Evolutionary conservation across 2,329 filamentous ascomycete species (phyloP), one percentile per base, ranked within the genome.

Genomic region (Berkeleyomyces rouxiae): DNA sequence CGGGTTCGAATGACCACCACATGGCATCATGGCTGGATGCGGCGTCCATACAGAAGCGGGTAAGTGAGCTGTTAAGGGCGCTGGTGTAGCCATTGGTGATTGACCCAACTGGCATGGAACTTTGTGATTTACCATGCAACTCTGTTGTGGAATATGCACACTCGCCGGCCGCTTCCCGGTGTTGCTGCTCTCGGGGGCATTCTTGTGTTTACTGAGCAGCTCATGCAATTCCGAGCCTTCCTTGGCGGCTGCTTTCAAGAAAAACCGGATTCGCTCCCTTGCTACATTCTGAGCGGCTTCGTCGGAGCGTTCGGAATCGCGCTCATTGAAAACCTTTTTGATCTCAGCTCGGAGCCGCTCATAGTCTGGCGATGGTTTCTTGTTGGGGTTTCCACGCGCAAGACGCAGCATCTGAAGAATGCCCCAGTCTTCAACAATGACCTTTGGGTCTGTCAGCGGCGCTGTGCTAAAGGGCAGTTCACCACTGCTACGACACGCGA

Each of bases 271-370:
- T 0, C 70, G 66, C 4, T 68, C 67, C 2, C 63, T 59, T 3
- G 67, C 69, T 11, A 69, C 69, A 13, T 64, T 58, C 11, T 67
- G 44, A 1, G 58, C 65, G 33, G 33, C 70, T 61, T 61, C 65
- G 23, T 47, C 68, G 33, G 66, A 66, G 46, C 31, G 69, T 66
- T 65, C 61, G 1, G 44, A 47, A 23, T 76, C 73, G 1, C 75
- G 74, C 16, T 72, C 69, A 3, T 67, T 67, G 55, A 76, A 75
- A 3, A 67, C 67, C 3, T 71, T 70, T 2, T 70, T 66, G 13
- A 75, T 70, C 23, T 73, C 68, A 7, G 74, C 67, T 0, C 67
- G 68, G 0, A 74, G 58, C 0, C 67, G 40, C 0, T 65, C 66
- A 49, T 72, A 72, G 0, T 67, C 58, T 1, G 68, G 58, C 0